phyloP scores from a whole-genome alignment of 192 early-diverging fungal species.

The Nowakowskiella sp. region DNA sequence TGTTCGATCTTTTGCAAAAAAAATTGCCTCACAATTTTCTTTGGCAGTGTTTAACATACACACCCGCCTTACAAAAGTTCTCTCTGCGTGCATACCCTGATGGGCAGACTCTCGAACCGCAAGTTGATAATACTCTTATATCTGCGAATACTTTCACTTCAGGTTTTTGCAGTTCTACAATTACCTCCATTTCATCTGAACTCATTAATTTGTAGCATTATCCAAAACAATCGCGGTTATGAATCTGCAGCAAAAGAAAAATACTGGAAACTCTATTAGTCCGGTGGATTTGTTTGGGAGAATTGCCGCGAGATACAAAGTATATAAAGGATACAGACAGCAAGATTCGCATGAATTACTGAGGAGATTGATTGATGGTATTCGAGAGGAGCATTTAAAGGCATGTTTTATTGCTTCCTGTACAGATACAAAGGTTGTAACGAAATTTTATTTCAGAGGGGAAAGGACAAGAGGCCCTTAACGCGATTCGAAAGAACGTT shows the following conservation, averaged over 20 bases:
- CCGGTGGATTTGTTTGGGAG: constrained; percentile 49
- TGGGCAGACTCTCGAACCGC: not conserved
- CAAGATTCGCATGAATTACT: constrained; percentile 71
- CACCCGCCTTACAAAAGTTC: constrained; percentile 11
- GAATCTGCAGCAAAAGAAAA: not conserved
- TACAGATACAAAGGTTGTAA: too few relatives aligned
- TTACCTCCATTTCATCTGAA: not conserved
- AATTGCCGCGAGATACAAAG: constrained; percentile 47
- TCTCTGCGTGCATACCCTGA: not conserved
- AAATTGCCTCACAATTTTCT: not conserved
- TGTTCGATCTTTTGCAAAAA: too few relatives aligned
- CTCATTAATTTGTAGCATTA: not conserved
- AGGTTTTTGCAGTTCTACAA: too few relatives aligned
- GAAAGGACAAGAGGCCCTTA: not conserved
- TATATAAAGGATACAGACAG: constrained; percentile 51
- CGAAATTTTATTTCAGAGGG: too few relatives aligned
- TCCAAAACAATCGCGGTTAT: not conserved
- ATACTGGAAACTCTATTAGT: constrained; percentile 21
- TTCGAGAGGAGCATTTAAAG: constrained; percentile 45
- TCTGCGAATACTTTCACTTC: not conserved
- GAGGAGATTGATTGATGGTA: constrained; percentile 52
- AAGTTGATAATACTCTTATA: not conserved
- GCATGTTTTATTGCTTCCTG: too few relatives aligned
- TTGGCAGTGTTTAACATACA: constrained; percentile 27
- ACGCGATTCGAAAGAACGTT: constrained; percentile 35